Conservation (phyloP, 1,139 yeast species). For the Diutina catenulata region DNA sequence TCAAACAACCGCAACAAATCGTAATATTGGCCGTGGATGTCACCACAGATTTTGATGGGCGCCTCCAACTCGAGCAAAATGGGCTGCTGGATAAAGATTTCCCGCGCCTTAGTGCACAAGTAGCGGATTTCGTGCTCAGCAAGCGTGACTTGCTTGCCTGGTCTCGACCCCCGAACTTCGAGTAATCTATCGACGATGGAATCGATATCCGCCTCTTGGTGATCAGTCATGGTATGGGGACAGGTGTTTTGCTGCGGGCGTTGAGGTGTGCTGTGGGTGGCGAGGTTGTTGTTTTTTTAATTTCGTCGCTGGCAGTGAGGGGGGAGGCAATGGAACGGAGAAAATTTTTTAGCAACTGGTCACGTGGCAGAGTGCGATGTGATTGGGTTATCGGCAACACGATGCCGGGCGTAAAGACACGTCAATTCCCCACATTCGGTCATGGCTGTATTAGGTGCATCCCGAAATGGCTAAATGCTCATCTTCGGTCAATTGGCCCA, state of each 20-base stretch:
- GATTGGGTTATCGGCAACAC: no score
- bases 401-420: no score
- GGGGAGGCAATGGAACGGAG: no score
- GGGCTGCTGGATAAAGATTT: constrained; percentile 95
- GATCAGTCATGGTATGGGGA: constrained; percentile 28
- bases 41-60: constrained; percentile 36
- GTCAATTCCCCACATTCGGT: no score
- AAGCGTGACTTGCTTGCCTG: constrained; percentile 91
- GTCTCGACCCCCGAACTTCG: constrained; percentile 96
- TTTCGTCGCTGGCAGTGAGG: no score
- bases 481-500: no score
- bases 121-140: constrained; percentile 91
- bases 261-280: not conserved
- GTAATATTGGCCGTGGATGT: constrained; percentile 95
- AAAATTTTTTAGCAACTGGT: no score
- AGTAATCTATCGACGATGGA: constrained; percentile 92
- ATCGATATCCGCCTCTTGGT: constrained; percentile 90
- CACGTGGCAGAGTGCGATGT: no score
- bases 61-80: constrained; percentile 31
- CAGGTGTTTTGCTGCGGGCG: not conserved
- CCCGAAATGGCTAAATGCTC: no score
- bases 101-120: constrained; percentile 95
- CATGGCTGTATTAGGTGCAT: no score
- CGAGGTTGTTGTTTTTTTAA: not conserved
- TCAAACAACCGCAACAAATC: constrained; percentile 91